These are phyloP conservation scores for Arabidopsis lyrata DNA, from an alignment of 441 rosid species.

Conservation along the genomic window DNA sequence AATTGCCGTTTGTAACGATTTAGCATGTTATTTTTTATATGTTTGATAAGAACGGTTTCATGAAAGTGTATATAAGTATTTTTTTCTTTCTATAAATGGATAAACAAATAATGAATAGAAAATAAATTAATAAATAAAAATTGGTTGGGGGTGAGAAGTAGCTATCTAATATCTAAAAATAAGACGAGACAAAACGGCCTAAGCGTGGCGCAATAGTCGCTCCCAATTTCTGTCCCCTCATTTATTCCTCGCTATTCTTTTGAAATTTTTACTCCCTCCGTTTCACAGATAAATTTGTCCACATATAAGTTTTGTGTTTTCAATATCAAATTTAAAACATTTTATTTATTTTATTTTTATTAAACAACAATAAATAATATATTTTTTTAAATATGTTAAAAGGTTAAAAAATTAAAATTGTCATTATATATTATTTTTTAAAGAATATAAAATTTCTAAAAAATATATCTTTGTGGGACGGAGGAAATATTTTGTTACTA, in stretches of 20 bases:
- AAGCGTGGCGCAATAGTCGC: constrained; percentile 53
- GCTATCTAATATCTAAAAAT: constrained; percentile 44
- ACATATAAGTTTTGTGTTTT: too few species aligned
- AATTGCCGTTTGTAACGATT: background rate
- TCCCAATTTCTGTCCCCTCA: constrained; percentile 58
- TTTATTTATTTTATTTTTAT: too few species aligned
- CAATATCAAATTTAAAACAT: too few species aligned
- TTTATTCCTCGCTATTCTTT: constrained; percentile 41
- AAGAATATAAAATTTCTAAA: too few species aligned
- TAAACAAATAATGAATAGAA: constrained; percentile 18
- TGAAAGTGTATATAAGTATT: background rate
- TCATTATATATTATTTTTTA: too few species aligned
- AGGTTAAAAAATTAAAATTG: too few species aligned
- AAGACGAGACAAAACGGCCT: constrained; percentile 57
- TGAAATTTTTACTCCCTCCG: too few species aligned
- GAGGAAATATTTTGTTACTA: too few species aligned
- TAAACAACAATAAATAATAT: too few species aligned
- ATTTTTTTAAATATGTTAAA: too few species aligned
- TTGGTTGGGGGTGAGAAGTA: constrained; percentile 37
- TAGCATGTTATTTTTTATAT: background rate
- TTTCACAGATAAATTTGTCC: too few species aligned
- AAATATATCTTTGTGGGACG: too few species aligned
- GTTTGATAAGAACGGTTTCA: constrained; percentile 1
- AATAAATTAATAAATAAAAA: constrained; percentile 15
- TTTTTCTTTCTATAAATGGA: background rate